Base-by-base conservation (phyloP, 495 filamentous ascomycete genomes). In the Choiromyces venosus region DNA sequence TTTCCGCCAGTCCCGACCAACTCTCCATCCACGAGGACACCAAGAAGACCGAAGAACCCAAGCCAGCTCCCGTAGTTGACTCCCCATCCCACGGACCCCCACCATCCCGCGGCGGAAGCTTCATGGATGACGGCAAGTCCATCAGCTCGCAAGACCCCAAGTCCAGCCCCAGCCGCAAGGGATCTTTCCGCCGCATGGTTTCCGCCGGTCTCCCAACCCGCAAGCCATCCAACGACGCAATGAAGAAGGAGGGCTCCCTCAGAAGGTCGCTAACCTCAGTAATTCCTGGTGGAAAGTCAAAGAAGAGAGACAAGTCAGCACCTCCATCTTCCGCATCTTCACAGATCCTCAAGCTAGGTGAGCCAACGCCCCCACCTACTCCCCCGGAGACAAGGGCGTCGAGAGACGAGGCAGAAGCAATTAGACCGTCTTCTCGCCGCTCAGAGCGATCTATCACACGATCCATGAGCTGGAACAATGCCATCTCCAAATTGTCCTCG, bases 1-100 rank as follows among this genome's bases (percentile, higher is more conserved):
- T 71, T 25, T 29, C 67, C 42, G 39, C 37, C 68, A 83, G 66
- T 77, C 83, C 74, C 37, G 78, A 75, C 40, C 75, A 71, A 68
- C 38, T 71, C 39, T 78, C 72, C 21, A 72, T 81, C 42, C 81
- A 74, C 37, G 79, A 79, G 39, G 82, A 81, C n/a, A 72, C 69
- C 37, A 79, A 84, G 71, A 76, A 81, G 38, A 74, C 78, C 1
- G 81, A 81, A 70, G 37, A 29, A 67, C 71, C 10, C 70, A 73
- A 25, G 76, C 78, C 37, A 72, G 37, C 82, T 70, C 86, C 86
- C 66, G 83, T 86, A 78, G 87, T 87, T 12, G 52, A 61, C 52
- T 61, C 52, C 52, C 73, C 84, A 83, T 77, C 75, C 2, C 66
- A 56, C 35, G 76, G 72, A 37, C 56, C 75, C 56, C 74, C 75